A percentile compares a stretch with the other conserved stretches of the same genome.
Evolutionary conservation across 2,329 filamentous ascomycete species (phyloP).

Genomic region (Colletotrichum liriopes): DNA sequence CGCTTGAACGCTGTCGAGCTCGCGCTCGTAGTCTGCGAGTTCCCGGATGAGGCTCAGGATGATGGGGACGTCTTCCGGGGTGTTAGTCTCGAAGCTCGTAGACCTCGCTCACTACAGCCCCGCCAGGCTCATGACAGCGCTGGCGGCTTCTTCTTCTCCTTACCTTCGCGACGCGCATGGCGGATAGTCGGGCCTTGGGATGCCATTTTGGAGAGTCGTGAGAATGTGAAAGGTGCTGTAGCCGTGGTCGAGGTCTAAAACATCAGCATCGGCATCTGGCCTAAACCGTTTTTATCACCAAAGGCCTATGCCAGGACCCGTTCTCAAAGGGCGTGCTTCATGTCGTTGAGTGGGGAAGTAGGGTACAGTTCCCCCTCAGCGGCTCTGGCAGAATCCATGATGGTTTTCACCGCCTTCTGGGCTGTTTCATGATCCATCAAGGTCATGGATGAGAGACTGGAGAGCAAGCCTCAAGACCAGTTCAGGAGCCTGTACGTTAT

Average conservation of each 20-base stretch:
- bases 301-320: neutral
- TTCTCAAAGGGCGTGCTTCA: slow-evolving; percentile 32
- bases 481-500: neutral
- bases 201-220: slow-evolving; percentile 49
- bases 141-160: slow-evolving; percentile 34
- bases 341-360: slow-evolving; percentile 33
- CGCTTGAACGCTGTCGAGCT: slow-evolving; percentile 80
- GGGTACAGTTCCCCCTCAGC: slow-evolving; percentile 10
- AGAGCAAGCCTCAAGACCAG: too few relatives aligned
- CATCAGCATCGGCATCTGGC: neutral
- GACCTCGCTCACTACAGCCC: neutral
- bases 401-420: slow-evolving; percentile 27
- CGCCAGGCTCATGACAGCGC: neutral
- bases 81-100: slow-evolving; percentile 11
- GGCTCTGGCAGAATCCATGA: neutral
- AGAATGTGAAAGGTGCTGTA: neutral
- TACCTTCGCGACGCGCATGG: slow-evolving; percentile 74
- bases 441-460: neutral
- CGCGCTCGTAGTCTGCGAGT: slow-evolving; percentile 90
- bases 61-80: slow-evolving; percentile 78
- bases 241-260: neutral
- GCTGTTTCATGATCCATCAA: slow-evolving; percentile 5
- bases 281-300: neutral
- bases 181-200: slow-evolving; percentile 60
- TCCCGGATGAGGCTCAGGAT: slow-evolving; percentile 88